Evolutionary conservation across 73 alveolate genomes (phyloP), one percentile per base, ranked within the genome.

Genomic region (Halteria grandinella): DNA sequence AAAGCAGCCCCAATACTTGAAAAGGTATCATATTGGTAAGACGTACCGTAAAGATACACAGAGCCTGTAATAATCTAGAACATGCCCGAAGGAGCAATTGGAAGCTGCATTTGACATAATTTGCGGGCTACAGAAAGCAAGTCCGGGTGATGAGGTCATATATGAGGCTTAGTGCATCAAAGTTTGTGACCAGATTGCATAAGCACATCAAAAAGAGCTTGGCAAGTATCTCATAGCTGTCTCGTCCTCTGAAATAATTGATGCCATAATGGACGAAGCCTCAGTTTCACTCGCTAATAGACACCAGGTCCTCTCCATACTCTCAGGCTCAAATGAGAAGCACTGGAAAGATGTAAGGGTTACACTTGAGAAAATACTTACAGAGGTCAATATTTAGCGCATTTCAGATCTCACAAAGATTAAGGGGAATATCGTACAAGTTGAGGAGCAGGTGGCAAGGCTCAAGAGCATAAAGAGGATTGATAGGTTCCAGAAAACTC

Each of bases 91-190:
- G 1, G 80, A 66, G 21, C 29, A 45, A 20, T 47, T 66, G 31
- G 80, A 66, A 53, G 64, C 80, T 24, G 14, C 66, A 4, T 66
- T 44, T 27, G 80, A 66, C 21, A 45, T 66, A 11, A n/a, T n/a
- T n/a, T n/a, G n/a, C n/a, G n/a, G n/a, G n/a, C n/a, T n/a, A n/a
- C n/a, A n/a, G 49, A 17, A 47, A 23, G 54, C 15, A 10, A 18
- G 58, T 1, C 58, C 43, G 10, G 44, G 12, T 10, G 83, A 70
- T 45, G 69, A 70, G 52, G n/a, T 70, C 28, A 50, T 70, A 5
- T 28, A 70, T 70, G 83, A 70, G 47, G 69, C 83, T 32, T 69
- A 70, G 49, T 48, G 47, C 10, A 45, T 70, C 49, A 70, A 49
- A 20, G 55, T 70, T 1, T 5, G 55, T 29, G 53, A 70, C 32